These are phyloP conservation scores for Alternaria sp. DNA, from an alignment of 2,329 filamentous ascomycete genomes.

Conservation along the genomic window DNA sequence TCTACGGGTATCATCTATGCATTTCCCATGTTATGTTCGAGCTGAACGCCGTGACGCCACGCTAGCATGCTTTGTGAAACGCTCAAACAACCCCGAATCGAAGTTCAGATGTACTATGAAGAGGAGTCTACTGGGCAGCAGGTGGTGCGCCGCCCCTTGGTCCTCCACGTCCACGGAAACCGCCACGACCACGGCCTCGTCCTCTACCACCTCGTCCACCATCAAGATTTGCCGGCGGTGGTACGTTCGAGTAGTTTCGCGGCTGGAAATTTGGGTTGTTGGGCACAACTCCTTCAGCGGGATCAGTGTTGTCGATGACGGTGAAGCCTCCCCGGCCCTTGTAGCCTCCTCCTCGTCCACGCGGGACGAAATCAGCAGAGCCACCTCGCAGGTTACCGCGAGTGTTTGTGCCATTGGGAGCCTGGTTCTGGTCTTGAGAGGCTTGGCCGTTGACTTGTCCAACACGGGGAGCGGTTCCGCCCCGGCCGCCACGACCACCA, in stretches of 20 bases:
- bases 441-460: constrained; percentile 43
- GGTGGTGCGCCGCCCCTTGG: constrained; percentile 39
- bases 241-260: constrained; percentile 53
- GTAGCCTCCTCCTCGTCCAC: constrained; percentile 53
- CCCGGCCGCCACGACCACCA: constrained; percentile 52
- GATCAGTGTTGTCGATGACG: constrained; percentile 60
- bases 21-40: neutral
- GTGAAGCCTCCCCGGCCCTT: constrained; percentile 55
- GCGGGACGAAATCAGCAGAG: constrained; percentile 45
- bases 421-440: constrained; percentile 35
- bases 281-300: constrained; percentile 61
- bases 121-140: constrained; percentile 25
- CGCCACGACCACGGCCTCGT: constrained; percentile 44
- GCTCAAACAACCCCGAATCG: neutral
- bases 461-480: constrained; percentile 45
- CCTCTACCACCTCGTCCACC: constrained; percentile 41
- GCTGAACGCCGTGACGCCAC: constrained; percentile 6
- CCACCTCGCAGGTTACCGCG: constrained; percentile 43
- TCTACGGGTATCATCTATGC: constrained; percentile 4
- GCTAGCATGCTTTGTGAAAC: neutral
- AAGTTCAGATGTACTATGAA: neutral
- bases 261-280: constrained; percentile 67
- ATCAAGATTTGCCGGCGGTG: constrained; percentile 49
- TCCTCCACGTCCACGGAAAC: constrained; percentile 41
- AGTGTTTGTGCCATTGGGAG: constrained; percentile 32